A percentile compares a stretch with the other conserved stretches of the same genome.
Evolutionary conservation across 768 basidiomycete genomes (phyloP).

Genomic region (Nidularia sp.): DNA sequence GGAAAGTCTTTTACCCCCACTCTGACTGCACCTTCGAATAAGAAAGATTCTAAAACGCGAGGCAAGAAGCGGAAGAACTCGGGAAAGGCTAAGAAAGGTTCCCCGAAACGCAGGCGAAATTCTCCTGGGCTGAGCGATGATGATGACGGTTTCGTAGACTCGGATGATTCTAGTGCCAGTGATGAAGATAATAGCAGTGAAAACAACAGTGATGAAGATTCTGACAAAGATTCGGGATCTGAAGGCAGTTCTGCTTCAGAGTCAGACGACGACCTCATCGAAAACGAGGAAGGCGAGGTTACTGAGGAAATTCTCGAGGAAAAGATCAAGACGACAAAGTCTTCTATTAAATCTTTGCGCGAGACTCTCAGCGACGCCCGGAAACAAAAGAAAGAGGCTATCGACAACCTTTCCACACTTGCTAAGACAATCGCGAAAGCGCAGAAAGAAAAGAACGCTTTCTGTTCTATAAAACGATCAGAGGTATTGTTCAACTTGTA

Average conservation of each 20-base stretch:
- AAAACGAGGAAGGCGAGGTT: conserved; percentile 32
- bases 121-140: conserved; percentile 18
- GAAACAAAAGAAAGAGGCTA: conserved; percentile 28
- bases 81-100: conserved; percentile 30
- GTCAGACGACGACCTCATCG: conserved; percentile 19
- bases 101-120: conserved; percentile 40
- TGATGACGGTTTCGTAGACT: conserved; percentile 27
- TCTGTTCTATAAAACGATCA: conserved; percentile 55
- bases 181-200: no score
- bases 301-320: conserved; percentile 40
- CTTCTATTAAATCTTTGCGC: conserved; percentile 33
- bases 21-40: conserved; percentile 26
- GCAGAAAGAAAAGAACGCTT: conserved; percentile 59
- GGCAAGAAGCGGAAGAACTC: conserved; percentile 43
- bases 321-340: conserved; percentile 39
- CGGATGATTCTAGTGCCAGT: not conserved
- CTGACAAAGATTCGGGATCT: conserved; percentile 6
- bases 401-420: conserved; percentile 24
- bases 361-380: conserved; percentile 30
- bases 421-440: conserved; percentile 39
- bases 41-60: conserved; percentile 3
- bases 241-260: conserved; percentile 10
- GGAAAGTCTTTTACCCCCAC: conserved; percentile 38
- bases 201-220: conserved; percentile 2
- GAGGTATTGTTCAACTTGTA: conserved; percentile 27